phyloP scores from a whole-genome alignment of 768 basidiomycete genomes.

The Collybia sordida region DNA sequence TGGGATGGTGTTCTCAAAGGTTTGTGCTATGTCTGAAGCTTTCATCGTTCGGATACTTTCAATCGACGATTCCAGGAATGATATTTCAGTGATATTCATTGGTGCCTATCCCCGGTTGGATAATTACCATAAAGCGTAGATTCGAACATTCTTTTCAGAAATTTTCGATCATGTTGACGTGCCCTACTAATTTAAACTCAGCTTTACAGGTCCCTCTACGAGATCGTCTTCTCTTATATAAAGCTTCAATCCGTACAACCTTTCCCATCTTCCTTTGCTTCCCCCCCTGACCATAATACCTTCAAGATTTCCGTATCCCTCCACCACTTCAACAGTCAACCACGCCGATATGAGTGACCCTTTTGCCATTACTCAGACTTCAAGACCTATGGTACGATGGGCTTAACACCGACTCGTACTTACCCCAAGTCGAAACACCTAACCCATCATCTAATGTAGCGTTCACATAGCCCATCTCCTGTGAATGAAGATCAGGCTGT shows the following conservation, averaged over 20 bases:
- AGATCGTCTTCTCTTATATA: no score
- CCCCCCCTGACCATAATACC: no score
- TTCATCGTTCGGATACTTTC: not conserved
- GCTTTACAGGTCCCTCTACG: not conserved
- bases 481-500: not conserved
- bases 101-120: no score
- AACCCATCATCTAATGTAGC: not conserved
- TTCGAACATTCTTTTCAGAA: no score
- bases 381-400: not conserved
- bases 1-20: not conserved
- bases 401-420: not conserved
- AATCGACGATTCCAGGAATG: not conserved
- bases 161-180: no score
- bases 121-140: no score
- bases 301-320: no score
- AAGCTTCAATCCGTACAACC: no score
- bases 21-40: not conserved
- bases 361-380: not conserved
- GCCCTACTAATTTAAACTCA: slow-evolving; percentile 2
- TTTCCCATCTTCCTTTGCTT: no score
- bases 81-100: not conserved
- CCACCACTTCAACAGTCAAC: no score
- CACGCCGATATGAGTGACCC: not conserved
- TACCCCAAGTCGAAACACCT: not conserved
- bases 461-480: not conserved